Base-by-base conservation (phyloP, 108 stramenopile species). In the Craspedostauros australis region DNA sequence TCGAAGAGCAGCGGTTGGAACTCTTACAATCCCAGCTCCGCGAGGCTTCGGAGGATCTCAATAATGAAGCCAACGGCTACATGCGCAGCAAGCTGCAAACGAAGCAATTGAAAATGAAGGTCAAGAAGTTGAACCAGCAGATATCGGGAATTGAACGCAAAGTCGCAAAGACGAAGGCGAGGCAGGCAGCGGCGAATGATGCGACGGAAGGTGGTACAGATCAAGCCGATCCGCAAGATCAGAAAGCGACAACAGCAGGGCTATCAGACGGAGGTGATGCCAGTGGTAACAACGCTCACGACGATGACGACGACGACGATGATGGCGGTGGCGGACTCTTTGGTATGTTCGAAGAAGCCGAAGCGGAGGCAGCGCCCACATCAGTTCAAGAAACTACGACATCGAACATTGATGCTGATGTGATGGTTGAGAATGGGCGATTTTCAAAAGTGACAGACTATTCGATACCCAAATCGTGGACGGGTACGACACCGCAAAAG, bases 31-130 rank as follows among this genome's bases (percentile, higher is more conserved):
- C n/a, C n/a, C n/a, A n/a, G n/a, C n/a, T n/a, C n/a, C n/a, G n/a
- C n/a, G n/a, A n/a, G n/a, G n/a, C n/a, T n/a, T n/a, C n/a, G 45
- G 60, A 55, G 0, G 75, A 81, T 38, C 27, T 85, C 0, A 62
- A 62, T 38, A 73, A 84, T 46, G 85, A 87, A 42, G 83, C 83
- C 0, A 69, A 76, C 40, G 79, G 77, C 57, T 91, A 87, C 44
- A 85, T 87, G 81, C 39, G 79, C 22, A 79, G 73, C 33, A 83
- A 85, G 34, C 53, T 70, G 7, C 86, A 88, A 49, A 76, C 77
- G 29, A 75, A 80, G 45, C 48, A 72, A 18, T 46, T 87, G 46
- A 51, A 75, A 30, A 66, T 51, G 28, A 28, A 61, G n/a, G 38
- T 69, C 9, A 85, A 80, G 29, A 57, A 73, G 57, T 40, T 67